These are phyloP conservation scores for Lactarius evosmus DNA, from an alignment of 768 basidiomycete species.

Conservation along the genomic window DNA sequence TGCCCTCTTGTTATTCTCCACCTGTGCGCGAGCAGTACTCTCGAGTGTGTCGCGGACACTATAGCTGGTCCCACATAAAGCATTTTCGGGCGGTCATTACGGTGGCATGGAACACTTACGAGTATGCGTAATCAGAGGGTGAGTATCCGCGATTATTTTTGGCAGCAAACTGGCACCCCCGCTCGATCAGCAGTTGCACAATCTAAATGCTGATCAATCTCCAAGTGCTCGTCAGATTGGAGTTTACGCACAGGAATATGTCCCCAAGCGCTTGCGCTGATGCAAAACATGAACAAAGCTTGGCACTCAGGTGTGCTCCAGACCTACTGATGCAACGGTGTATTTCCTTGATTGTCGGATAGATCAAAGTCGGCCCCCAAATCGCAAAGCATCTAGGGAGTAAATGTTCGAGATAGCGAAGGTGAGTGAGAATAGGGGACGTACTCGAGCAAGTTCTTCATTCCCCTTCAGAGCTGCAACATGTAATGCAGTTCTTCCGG, in stretches of 20 bases:
- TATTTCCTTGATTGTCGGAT: conserved; percentile 88
- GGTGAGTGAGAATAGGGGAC: conserved; percentile 32
- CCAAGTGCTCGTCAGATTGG: conserved; percentile 20
- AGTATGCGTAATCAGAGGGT: conserved; percentile 90
- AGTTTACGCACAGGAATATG: conserved; percentile 62
- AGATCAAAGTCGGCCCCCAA: conserved; percentile 87
- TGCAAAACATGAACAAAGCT: conserved; percentile 18
- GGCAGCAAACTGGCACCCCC: conserved; percentile 79
- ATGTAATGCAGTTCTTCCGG: conserved; percentile 89
- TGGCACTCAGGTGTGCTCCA: background rate
- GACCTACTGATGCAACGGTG: conserved; percentile 87
- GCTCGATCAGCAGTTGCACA: conserved; percentile 82
- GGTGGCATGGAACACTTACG: conserved; percentile 44
- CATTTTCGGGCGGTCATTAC: conserved; percentile 26
- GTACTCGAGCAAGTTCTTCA: conserved; percentile 80
- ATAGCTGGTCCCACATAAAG: conserved; percentile 43
- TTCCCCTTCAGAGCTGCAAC: conserved; percentile 86
- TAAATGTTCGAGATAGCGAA: conserved; percentile 25
- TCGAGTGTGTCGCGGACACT: conserved; percentile 75
- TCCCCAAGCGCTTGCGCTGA: conserved; percentile 84
- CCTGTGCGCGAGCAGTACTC: conserved; percentile 74
- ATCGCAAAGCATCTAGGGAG: conserved; percentile 80
- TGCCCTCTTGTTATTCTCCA: conserved; percentile 74
- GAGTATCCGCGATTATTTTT: conserved; percentile 91
- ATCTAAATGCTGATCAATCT: conserved; percentile 45